These are phyloP conservation scores for Xylaria sp. DNA, from an alignment of 2,329 filamentous ascomycete species.

Conservation along the genomic window DNA sequence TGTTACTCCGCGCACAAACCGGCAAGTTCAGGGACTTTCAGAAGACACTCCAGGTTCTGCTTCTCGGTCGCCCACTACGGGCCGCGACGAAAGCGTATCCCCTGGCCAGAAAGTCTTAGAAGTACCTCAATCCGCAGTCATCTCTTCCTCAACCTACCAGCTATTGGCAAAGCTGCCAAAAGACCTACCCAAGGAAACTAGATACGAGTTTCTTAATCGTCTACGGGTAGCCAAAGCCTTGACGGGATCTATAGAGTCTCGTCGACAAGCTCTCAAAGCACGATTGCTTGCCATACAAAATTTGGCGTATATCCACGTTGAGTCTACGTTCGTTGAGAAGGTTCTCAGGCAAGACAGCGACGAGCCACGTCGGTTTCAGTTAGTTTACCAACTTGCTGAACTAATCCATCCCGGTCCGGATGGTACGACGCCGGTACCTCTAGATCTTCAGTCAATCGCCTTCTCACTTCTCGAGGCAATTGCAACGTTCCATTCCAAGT, in stretches of 20 bases:
- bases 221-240: slow-evolving; percentile 87
- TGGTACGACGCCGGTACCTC: slow-evolving; percentile 73
- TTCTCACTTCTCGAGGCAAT: slow-evolving; percentile 87
- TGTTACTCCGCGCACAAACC: slow-evolving; percentile 49
- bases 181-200: slow-evolving; percentile 76
- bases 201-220: slow-evolving; percentile 87
- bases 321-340: slow-evolving; percentile 85
- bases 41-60: slow-evolving; percentile 59
- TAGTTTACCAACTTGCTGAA: slow-evolving; percentile 92
- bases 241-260: slow-evolving; percentile 69
- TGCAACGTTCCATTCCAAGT: slow-evolving; percentile 79
- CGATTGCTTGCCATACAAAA: slow-evolving; percentile 90
- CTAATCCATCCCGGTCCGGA: slow-evolving; percentile 85
- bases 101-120: slow-evolving; percentile 71
- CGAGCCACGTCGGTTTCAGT: slow-evolving; percentile 86
- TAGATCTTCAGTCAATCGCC: slow-evolving; percentile 83
- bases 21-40: slow-evolving; percentile 52
- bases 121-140: slow-evolving; percentile 67
- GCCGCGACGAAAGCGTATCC: slow-evolving; percentile 54
- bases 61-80: slow-evolving; percentile 54
- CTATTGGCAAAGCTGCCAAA: slow-evolving; percentile 66
- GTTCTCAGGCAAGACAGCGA: slow-evolving; percentile 89
- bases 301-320: slow-evolving; percentile 86
- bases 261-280: slow-evolving; percentile 81
- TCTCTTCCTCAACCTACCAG: slow-evolving; percentile 64